Evolutionary conservation across 345 rosid genomes (phyloP).

Genomic region (Populus pruinosa): DNA sequence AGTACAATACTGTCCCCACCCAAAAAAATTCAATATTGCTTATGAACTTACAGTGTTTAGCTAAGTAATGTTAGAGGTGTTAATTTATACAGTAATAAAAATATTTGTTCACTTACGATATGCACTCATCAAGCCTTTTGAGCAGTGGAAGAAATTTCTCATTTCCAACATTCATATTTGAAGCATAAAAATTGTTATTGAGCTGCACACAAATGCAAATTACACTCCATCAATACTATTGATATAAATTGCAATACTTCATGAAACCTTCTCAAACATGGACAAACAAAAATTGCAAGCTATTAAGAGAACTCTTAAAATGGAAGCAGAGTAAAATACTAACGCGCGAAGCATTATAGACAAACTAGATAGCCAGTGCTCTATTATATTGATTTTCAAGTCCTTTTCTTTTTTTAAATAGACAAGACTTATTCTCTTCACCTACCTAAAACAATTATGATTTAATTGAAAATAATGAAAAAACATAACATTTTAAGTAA

Average conservation of each 20-base stretch:
- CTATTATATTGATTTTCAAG: too few species aligned
- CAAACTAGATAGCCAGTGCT: not conserved
- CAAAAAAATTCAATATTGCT: not conserved
- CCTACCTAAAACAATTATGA: not conserved
- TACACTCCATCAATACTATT: not conserved
- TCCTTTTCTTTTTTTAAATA: too few species aligned
- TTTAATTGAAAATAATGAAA: not conserved
- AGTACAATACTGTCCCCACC: not conserved
- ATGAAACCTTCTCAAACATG: not conserved
- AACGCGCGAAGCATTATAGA: not conserved
- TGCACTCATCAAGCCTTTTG: conserved; percentile 90
- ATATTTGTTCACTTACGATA: conserved; percentile 57
- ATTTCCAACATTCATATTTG: conserved; percentile 75
- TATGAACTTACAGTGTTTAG: not conserved
- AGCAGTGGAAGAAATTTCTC: conserved; percentile 80
- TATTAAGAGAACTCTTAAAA: not conserved
- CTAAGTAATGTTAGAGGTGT: not conserved
- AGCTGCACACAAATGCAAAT: conserved; percentile 48
- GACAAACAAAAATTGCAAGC: not conserved
- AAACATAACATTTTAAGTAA: conserved; percentile 6
- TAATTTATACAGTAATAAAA: not conserved
- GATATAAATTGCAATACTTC: not conserved
- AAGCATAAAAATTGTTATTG: conserved; percentile 80
- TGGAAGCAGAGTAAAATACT: not conserved
- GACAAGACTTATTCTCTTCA: too few species aligned